Evolutionary conservation across 345 rosid species (phyloP), one percentile per base, ranked within the genome.

Genomic region (Syzygium oleosum): DNA sequence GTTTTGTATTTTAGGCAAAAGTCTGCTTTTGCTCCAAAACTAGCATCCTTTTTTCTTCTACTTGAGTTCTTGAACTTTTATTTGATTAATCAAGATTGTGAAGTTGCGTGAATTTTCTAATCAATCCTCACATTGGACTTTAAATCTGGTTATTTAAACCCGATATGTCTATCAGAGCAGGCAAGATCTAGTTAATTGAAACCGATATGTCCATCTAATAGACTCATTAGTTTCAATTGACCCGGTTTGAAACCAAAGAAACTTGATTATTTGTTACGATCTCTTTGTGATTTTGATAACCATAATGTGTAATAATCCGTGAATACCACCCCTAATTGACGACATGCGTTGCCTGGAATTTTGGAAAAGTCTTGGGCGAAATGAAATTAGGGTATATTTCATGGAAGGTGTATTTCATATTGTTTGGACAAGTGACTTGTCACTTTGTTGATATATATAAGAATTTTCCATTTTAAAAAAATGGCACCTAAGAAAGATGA

Each of bases 131-230:
- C 10, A 31, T 31, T 31, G 43, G 79, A 31, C 10, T 63, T n/a
- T 14, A n/a, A 63, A 63, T 63, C 21, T 29, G 0, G 11, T 31
- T 31, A 65, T 15, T 31, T 15, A 65, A 65, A 63, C 22, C 38
- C 5, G 3, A 31, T 16, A 8, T 31, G 31, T 31, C 23, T 16
- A 31, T 31, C 12, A 11, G 21, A 63, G 21, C 6, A 0, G 19
- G 38, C 73, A 61, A n/a, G 38, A 61, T 29, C 68, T n/a, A 61
- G 38, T 63, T 63, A 63, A 63, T n/a, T 61, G 38, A 63, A 29
- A 63, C 38, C 38, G 21, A 65, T 65, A 5, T 31, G 17, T 65
- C 38, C 38, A 31, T 65, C 22, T 0, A 5, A 31, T 0, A 31
- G 12, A 17, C 12, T 65, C 22, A 16, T 7, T 65, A 16, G 22